Base-by-base conservation (phyloP, 2,329 filamentous ascomycete species). In the Fonsecaea erecta region DNA sequence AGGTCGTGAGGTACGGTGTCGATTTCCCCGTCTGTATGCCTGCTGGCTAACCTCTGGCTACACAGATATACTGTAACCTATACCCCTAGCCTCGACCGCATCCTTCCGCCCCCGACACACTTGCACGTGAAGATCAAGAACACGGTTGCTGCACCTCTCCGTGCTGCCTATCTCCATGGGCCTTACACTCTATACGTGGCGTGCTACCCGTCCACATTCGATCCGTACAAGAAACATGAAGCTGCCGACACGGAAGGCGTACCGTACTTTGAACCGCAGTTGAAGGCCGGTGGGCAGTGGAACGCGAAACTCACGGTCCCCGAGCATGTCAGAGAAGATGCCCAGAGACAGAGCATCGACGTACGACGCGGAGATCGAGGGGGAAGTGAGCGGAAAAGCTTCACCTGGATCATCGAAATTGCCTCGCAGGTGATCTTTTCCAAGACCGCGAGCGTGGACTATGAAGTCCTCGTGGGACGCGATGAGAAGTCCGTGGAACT, bases 381-480 rank as follows among this genome's bases (percentile, higher is more conserved):
- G 76, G 79, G 53, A 81, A 83, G 26, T 81, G 84, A 68, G 58
- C 78, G 76, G 30, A 82, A 85, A 66, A 89, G 84, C 67, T 87
- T 90, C 60, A 90, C 88, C 24, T 99, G 95, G 95, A 83, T 97
- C 60, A 86, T 99, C 52, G 95, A 99, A 78, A 86, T 99, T 52
- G 83, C 92, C 40, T 96, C 92, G 16, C 95, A 99, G 78, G 91
- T 98, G 68, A 87, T 99, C 54, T 99, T 99, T 76, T 98, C 95
- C 1, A 88, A 86, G 30, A 93, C 91, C 34, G 95, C 93, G 1
- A 89, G 89, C 12, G 94, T 98, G 2, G 88, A 90, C 70, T 99
- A 92, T 75, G 95, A 99, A 76, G 77, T 99, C 26, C 78, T 97
- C 37, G 83, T 99, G 34, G 92, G 91, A 30, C 86, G 94, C 61